Base-by-base conservation (phyloP, 805 yeast genomes). In the Candida sonorensis region DNA sequence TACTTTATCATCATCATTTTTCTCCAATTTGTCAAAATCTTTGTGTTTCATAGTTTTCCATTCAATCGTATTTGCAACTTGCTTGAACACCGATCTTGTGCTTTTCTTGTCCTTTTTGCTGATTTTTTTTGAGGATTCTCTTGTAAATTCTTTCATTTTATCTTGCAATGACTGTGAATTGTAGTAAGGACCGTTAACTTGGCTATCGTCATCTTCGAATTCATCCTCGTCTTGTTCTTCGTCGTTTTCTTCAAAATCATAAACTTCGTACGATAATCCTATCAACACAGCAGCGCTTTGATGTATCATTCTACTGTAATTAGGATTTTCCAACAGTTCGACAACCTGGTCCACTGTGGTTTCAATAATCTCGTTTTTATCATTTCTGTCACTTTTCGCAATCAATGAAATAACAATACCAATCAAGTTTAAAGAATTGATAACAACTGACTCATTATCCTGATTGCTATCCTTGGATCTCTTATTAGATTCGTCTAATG, bases 61-160 rank as follows among this genome's bases (percentile, higher is more conserved):
- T 31, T 61, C 62, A 9, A 77, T 57, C 0, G 81, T 74, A 23
- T 55, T 55, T 25, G 67, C 51, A 13, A 77, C 73, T 37, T 78
- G 81, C 46, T 77, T 63, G 51, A 77, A 75, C 1, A 78, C 62
- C 1, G 83, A 69, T 39, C 74, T 72, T 17, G 73, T 62, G 23
- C 70, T 75, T 37, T 68, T 69, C 50, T 75, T 78, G 39, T 77
- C 83, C 46, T 72, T 75, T 43, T 80, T 80, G 17, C 79, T 69
- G 3, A 76, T 49, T 32, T 66, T 72, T 36, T 77, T 76, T 5
- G 77, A 61, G 0, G 81, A 71, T 15, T 71, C 66, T 26, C 64
- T n/a, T n/a, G n/a, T n/a, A n/a, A n/a, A n/a, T n/a, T n/a, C n/a
- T n/a, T n/a, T n/a, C n/a, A n/a, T n/a, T n/a, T n/a, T n/a, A n/a